Base-by-base conservation (phyloP, 192 early-diverging fungal genomes). In the Phlyctochytrium planicorne region DNA sequence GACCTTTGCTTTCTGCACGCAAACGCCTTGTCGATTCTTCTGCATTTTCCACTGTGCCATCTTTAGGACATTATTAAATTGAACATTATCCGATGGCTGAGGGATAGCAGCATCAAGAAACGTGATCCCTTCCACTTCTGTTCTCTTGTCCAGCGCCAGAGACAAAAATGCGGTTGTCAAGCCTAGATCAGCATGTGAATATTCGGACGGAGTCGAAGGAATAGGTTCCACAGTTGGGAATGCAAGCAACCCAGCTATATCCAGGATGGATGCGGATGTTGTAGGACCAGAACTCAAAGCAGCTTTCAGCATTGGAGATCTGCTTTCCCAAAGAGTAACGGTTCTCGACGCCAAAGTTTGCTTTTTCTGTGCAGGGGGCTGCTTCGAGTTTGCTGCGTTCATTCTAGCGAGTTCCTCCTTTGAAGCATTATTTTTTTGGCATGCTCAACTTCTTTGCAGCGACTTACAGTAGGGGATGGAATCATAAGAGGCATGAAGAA, bases 401-500 rank as follows among this genome's bases (percentile, higher is more conserved):
- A 72, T 72, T 57, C 70, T 12, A 6, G 35, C 31, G 35, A 62
- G 34, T 66, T 72, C 70, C 34, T 75, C 73, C 57, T 71, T 47
- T 2, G 6, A 40, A 40, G 25, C 37, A 16, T 63, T 55, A 52
- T 14, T 3, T 23, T 60, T n/a, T 20, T 14, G 14, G 17, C 60
- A 35, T 53, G 56, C n/a, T 23, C 20, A n/a, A n/a, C n/a, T n/a
- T n/a, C n/a, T n/a, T n/a, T n/a, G n/a, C n/a, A n/a, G n/a, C n/a
- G 20, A 50, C 36, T 31, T 35, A 74, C 81, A 53, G 71, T 78
- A 12, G 66, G 53, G 20, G 69, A 69, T 30, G 84, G 84, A 40
- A 78, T 76, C 78, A 86, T 80, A 20, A 80, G 65, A 10, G 82
- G 82, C 69, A 86, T 61, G 66, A 81, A 86, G 23, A 80, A 69